These are phyloP conservation scores for Jaminaea rosea DNA, from an alignment of 1,284 basidiomycete species.

Conservation along the genomic window DNA sequence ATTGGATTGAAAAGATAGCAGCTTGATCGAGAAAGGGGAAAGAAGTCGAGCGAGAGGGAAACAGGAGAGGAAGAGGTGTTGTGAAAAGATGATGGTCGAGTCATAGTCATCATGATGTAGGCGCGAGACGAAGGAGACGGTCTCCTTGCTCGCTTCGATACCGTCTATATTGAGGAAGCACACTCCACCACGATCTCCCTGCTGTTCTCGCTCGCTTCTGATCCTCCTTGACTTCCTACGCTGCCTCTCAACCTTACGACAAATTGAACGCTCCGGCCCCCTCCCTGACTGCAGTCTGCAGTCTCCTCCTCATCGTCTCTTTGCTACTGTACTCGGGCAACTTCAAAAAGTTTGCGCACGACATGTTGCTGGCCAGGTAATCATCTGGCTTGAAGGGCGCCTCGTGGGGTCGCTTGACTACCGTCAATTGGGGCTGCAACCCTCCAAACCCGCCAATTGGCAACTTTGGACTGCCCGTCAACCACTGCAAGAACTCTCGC, in stretches of 20 bases:
- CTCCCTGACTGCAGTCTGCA: constrained; percentile 41
- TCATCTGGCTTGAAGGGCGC: constrained; percentile 68
- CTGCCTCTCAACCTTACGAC: constrained; percentile 17
- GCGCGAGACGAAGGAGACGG: too few species aligned
- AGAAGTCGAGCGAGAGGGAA: too few species aligned
- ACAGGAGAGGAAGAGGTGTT: too few species aligned
- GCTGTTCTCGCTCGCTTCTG: too few species aligned
- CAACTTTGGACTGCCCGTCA: constrained; percentile 68
- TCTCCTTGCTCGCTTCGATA: too few species aligned
- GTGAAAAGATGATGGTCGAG: too few species aligned
- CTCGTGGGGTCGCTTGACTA: constrained; percentile 94
- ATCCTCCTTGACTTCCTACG: neutral
- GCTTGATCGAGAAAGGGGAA: too few species aligned
- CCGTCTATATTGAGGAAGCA: too few species aligned
- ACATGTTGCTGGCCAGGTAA: constrained; percentile 96
- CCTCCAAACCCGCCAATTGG: constrained; percentile 89
- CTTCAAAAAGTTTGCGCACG: constrained; percentile 69
- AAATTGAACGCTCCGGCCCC: constrained; percentile 43
- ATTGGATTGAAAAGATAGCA: too few species aligned
- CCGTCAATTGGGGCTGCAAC: constrained; percentile 84
- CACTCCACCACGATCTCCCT: too few species aligned
- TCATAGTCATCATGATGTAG: too few species aligned
- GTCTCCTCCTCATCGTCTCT: constrained; percentile 33
- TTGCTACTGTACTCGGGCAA: constrained; percentile 38
- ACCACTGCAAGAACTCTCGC: constrained; percentile 87